These are phyloP conservation scores for Scolecobasidium constrictum DNA, from an alignment of 2,329 filamentous ascomycete species.

Conservation along the genomic window DNA sequence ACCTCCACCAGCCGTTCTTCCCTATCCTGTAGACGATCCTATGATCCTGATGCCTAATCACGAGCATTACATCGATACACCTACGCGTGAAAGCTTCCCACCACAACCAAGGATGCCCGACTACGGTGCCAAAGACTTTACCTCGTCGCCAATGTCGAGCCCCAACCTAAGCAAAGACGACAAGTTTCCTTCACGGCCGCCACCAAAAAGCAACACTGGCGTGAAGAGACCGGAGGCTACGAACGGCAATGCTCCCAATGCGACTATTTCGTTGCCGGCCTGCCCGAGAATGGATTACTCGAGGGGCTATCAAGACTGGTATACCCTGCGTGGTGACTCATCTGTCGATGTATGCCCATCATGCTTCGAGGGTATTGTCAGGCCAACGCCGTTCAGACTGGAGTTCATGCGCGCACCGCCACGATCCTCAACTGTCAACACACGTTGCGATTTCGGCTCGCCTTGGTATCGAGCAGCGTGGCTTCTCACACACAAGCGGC, in stretches of 20 bases:
- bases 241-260: background rate
- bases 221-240: background rate
- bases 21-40: conserved; percentile 36
- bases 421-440: conserved; percentile 44
- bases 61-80: conserved; percentile 26
- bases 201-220: background rate
- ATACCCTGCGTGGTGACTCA: conserved; percentile 59
- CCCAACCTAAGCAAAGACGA: background rate
- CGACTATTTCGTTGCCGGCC: conserved; percentile 38
- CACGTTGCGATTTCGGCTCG: conserved; percentile 69
- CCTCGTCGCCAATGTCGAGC: background rate
- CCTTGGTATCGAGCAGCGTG: conserved; percentile 80
- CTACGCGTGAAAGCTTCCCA: background rate
- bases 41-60: conserved; percentile 32
- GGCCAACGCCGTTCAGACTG: conserved; percentile 53
- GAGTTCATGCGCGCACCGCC: conserved; percentile 53
- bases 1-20: conserved; percentile 20
- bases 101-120: background rate
- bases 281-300: conserved; percentile 58
- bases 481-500: conserved; percentile 64
- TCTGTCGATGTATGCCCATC: conserved; percentile 73
- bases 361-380: conserved; percentile 64
- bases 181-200: background rate
- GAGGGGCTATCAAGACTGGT: conserved; percentile 64
- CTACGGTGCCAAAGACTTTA: background rate